Evolutionary conservation across 2,329 filamentous ascomycete genomes (phyloP), one percentile per base, ranked within the genome.

Genomic region (Clonostachys chloroleuca): DNA sequence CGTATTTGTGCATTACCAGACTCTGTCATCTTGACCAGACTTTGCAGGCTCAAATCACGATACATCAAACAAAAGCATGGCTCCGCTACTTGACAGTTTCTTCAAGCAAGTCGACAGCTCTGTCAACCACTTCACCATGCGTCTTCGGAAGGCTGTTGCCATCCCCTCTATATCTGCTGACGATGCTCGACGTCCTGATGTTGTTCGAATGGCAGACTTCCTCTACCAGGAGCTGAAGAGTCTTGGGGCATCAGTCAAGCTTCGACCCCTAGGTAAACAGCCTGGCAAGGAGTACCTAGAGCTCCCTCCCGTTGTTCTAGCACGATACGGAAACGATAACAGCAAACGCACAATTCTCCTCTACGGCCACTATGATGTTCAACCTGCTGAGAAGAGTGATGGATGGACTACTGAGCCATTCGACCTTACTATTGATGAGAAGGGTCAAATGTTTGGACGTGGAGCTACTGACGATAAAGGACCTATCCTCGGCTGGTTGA

Each of bases 321-420:
- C 86, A 44, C 86, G 94, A 56, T 97, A 97, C 67, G 92, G 94
- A 56, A 89, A 83, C 67, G 92, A 97, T 67, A 85, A 87, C 68
- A 89, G 81, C 68, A 99, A 97, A 82, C 83, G 89, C 51, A 97
- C 92, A 35, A 94, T 99, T 56, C 79, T 99, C 51, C 90, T 99
- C 42, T 99, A 99, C 64, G 94, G 94, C 43, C 94, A 99, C 76
- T 99, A 99, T 74, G 94, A 99, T 66, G 94, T 99, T 35, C 94
- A 99, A 73, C 94, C 94, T 24, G 94, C 94, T 34, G 81, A 92
- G 63, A 88, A 88, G 75, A 89, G 87, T 56, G 94, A 99, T 59
- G 94, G 94, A 54, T 99, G 94, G 94, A 84, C 86, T 46, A 96
- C 92, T 4, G 89, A 97, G 67, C 94, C 94, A 6, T 99, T 97